Conservation (phyloP, 495 filamentous ascomycete genomes). For the Penicillium soppii region DNA sequence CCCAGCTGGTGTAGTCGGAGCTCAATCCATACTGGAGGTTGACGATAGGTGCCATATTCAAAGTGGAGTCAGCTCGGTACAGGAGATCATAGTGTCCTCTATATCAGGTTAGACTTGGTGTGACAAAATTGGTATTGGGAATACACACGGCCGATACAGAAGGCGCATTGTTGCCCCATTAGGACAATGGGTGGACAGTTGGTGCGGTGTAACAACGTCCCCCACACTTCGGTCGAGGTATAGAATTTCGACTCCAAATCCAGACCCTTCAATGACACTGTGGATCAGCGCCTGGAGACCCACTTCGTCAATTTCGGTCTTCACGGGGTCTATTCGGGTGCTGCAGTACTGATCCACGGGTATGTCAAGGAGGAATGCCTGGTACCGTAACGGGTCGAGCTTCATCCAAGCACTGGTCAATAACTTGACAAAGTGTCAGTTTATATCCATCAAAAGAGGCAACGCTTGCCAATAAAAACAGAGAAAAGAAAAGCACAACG, state of each 20-base stretch:
- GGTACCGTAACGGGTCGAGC: slow-evolving; percentile 63
- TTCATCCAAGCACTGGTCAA: slow-evolving; percentile 89
- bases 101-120: slow-evolving; percentile 6
- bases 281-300: slow-evolving; percentile 76
- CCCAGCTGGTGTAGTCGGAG: slow-evolving; percentile 42
- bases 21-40: slow-evolving; percentile 46
- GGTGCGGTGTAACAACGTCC: slow-evolving; percentile 73
- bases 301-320: slow-evolving; percentile 85
- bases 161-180: slow-evolving; percentile 59
- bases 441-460: not conserved
- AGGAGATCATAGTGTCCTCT: slow-evolving; percentile 94
- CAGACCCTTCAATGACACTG: slow-evolving; percentile 70
- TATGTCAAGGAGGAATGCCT: slow-evolving; percentile 64
- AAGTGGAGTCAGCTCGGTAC: slow-evolving; percentile 64
- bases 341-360: slow-evolving; percentile 70
- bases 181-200: slow-evolving; percentile 56
- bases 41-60: slow-evolving; percentile 48
- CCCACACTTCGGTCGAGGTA: slow-evolving; percentile 90
- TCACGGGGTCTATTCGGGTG: slow-evolving; percentile 67
- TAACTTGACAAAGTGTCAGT: slow-evolving; percentile 50
- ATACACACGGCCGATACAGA: slow-evolving; percentile 68
- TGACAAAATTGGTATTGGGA: not conserved
- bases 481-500: not conserved
- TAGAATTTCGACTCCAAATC: slow-evolving; percentile 79
- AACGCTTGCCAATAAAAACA: too few relatives aligned